Conservation (phyloP, 208 protist genomes). For the Entamoeba moshkovskii region DNA sequence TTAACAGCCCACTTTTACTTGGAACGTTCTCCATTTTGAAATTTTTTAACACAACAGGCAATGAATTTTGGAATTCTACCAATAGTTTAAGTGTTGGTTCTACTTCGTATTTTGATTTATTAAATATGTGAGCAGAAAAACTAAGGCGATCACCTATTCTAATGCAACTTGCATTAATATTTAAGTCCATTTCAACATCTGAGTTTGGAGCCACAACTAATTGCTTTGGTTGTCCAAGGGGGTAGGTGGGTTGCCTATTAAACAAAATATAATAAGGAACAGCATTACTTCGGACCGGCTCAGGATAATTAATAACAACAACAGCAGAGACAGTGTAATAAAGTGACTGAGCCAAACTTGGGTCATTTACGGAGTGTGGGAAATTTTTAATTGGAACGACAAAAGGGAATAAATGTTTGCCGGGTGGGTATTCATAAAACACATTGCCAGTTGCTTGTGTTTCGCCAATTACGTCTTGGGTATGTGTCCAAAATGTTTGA, state of each 20-base stretch:
- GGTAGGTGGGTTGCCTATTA: neutral
- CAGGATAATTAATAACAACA: neutral
- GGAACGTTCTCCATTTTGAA: neutral
- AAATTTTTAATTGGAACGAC: neutral
- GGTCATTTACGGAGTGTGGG: neutral
- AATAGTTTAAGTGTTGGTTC: neutral
- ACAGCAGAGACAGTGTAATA: neutral
- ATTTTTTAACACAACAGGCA: neutral
- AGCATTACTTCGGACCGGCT: neutral
- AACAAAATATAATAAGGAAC: neutral
- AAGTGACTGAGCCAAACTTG: neutral
- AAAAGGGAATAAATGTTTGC: neutral
- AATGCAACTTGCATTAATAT: neutral
- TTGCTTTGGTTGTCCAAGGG: neutral
- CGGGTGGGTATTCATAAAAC: neutral
- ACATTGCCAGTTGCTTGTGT: neutral
- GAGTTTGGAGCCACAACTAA: neutral
- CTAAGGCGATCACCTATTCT: neutral
- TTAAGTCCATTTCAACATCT: neutral
- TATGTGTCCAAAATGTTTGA: neutral
- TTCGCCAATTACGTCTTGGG: neutral
- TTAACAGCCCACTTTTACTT: neutral
- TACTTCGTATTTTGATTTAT: neutral
- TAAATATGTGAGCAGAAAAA: neutral
- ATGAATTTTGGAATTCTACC: neutral